These are phyloP conservation scores for Castanea mollissima DNA, from an alignment of 306 rosid species.

Conservation along the genomic window DNA sequence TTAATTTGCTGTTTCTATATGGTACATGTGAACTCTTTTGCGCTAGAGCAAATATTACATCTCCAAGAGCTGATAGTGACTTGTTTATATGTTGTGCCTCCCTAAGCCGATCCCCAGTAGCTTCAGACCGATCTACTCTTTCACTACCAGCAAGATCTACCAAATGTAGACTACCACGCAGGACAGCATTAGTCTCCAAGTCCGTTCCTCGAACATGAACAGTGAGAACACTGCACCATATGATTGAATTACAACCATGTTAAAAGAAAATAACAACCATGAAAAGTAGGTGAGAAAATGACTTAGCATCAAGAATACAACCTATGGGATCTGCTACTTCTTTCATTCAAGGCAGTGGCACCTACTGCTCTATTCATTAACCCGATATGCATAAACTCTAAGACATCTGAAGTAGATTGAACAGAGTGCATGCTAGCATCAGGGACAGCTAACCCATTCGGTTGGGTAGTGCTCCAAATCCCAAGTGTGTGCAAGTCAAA, in stretches of 20 bases:
- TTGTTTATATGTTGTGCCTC: constrained; percentile 99
- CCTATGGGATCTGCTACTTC: constrained; percentile 99
- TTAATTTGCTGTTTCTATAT: constrained; percentile 95
- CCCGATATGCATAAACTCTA: constrained; percentile 82
- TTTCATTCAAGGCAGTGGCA: constrained; percentile 92
- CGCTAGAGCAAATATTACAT: constrained; percentile 92
- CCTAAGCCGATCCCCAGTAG: constrained; percentile 95
- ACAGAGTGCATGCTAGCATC: constrained; percentile 96
- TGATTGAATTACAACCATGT: constrained; percentile 9
- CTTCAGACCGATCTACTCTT: constrained; percentile 97
- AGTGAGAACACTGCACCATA: constrained; percentile 74
- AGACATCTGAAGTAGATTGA: constrained; percentile 72
- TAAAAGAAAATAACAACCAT: constrained; percentile 17
- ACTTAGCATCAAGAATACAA: constrained; percentile 24
- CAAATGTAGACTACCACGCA: constrained; percentile 88
- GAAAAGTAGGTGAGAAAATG: constrained; percentile 14
- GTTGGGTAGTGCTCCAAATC: constrained; percentile 95
- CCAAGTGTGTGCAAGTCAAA: constrained; percentile 98
- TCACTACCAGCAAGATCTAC: constrained; percentile 99
- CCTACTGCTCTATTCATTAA: constrained; percentile 77
- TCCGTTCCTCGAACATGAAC: constrained; percentile 94
- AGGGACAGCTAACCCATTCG: constrained; percentile 97
- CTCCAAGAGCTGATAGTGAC: constrained; percentile 96
- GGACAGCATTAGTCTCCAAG: constrained; percentile 68
- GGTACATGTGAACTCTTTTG: constrained; percentile 92